A percentile compares a stretch with the other conserved stretches of the same genome.
Evolutionary conservation across 345 rosid species (phyloP).

Genomic region (Aethionema arabicum): DNA sequence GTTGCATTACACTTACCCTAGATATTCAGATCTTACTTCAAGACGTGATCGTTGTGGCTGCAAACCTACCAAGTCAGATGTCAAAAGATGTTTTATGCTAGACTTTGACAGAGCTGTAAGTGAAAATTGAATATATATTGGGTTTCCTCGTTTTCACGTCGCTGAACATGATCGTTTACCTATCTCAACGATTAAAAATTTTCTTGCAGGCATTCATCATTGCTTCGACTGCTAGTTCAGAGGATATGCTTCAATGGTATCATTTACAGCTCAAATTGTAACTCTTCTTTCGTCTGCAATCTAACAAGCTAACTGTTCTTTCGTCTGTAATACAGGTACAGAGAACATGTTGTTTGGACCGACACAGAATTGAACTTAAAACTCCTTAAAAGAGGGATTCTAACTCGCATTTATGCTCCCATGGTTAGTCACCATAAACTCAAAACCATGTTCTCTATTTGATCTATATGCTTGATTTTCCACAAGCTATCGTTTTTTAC

Average conservation of each 20-base stretch:
- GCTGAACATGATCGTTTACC: too few relatives aligned
- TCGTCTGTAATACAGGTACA: constrained; percentile 51
- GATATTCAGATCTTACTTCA: constrained; percentile 92
- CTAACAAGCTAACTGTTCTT: constrained; percentile 13
- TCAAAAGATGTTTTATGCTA: constrained; percentile 96
- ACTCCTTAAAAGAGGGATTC: constrained; percentile 71
- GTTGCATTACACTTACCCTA: constrained; percentile 86
- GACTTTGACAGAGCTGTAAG: constrained; percentile 95
- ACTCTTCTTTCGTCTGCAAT: constrained; percentile 1
- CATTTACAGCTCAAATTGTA: constrained; percentile 1
- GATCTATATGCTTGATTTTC: constrained; percentile 29
- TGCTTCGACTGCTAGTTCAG: constrained; percentile 90
- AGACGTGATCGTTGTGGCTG: constrained; percentile 98
- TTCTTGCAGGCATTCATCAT: constrained; percentile 85
- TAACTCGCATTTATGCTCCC: constrained; percentile 77
- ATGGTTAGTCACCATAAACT: constrained; percentile 55
- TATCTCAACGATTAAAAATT: too few relatives aligned
- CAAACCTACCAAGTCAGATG: constrained; percentile 94
- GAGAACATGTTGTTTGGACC: constrained; percentile 76
- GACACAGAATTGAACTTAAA: constrained; percentile 57
- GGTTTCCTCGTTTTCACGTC: too few relatives aligned
- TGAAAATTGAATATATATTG: too few relatives aligned
- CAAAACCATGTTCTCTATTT: neutral
- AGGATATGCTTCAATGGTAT: constrained; percentile 96
- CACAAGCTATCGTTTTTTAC: constrained; percentile 16